phyloP scores from a whole-genome alignment of 768 basidiomycete genomes.

The Lactarius hatsudake region DNA sequence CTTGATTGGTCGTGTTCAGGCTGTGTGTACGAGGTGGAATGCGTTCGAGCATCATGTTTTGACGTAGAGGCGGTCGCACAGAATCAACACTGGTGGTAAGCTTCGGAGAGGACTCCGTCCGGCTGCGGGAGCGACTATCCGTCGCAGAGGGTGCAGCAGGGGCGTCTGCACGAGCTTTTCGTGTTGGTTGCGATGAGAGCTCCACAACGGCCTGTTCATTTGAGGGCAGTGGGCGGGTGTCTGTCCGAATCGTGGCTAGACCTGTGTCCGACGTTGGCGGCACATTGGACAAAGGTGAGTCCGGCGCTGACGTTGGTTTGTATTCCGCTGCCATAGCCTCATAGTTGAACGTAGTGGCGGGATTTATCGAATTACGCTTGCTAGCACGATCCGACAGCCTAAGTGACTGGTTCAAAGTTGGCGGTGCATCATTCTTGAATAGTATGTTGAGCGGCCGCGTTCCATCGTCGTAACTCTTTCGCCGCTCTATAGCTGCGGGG shows the following conservation, averaged over 20 bases:
- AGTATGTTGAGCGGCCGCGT: conserved; percentile 41
- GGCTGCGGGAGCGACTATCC: conserved; percentile 9
- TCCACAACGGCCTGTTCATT: conserved; percentile 6
- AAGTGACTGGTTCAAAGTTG: conserved; percentile 33
- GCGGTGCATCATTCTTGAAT: conserved; percentile 29
- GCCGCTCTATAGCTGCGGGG: conserved; percentile 31
- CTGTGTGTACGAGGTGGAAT: conserved; percentile 27
- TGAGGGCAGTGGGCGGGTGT: neutral
- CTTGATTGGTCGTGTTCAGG: conserved; percentile 12
- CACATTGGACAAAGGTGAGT: conserved; percentile 12
- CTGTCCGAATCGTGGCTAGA: neutral
- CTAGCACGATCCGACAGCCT: conserved; percentile 39
- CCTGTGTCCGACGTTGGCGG: neutral
- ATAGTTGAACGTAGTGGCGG: conserved; percentile 41
- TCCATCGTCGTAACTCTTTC: conserved; percentile 46
- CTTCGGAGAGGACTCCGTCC: conserved; percentile 9
- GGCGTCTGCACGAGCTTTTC: conserved; percentile 8
- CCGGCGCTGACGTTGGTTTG: conserved; percentile 13
- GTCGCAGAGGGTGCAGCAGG: neutral
- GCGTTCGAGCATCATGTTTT: conserved; percentile 23
- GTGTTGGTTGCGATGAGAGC: conserved; percentile 11
- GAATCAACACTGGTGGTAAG: conserved; percentile 28
- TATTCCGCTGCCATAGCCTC: conserved; percentile 14
- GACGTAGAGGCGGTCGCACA: conserved; percentile 30
- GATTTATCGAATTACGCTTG: conserved; percentile 55